Evolutionary conservation across 2,329 filamentous ascomycete genomes (phyloP), one percentile per base, ranked within the genome.

Genomic region (Beauveria australis): DNA sequence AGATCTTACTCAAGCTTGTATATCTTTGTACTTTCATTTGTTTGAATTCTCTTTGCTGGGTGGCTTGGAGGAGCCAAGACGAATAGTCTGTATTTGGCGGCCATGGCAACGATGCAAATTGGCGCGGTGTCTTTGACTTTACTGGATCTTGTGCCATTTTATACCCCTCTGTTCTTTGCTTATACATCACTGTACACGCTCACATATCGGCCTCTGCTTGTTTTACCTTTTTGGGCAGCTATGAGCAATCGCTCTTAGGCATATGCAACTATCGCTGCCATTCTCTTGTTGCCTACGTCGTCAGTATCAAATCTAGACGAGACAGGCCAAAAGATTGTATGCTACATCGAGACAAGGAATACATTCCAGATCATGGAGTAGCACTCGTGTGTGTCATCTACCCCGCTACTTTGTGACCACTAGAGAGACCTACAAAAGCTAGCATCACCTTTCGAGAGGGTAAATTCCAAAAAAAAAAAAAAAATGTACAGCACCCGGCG

Each of bases 161-260:
- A 58, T 58, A 58, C 55, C 55, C 55, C 55, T 19, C 33, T 41
- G 30, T 58, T 58, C 44, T 58, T 51, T 51, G 14, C n/a, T 51
- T 58, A 16, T 47, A 22, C 10, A 18, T 37, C 28, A 37, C 43
- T 10, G 33, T 41, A 2, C 6, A 24, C 28, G 44, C n/a, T 22
- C n/a, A 26, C 19, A 24, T 56, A 8, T 8, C 26, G 14, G 26
- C n/a, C n/a, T 48, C 28, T 19, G 22, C 14, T 46, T n/a, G 19
- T 16, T 40, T 30, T 12, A 33, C 30, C 14, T 28, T 2, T 28
- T 37, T 26, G 1, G n/a, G n/a, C 3, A 16, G 53, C 28, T 24
- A 14, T 12, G 19, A 14, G 53, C 43, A n/a, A 24, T 14, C 16
- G n/a, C 28, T 24, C 16, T 3, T 30, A 5, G 30, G 12, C 14